Evolutionary conservation across 305 asterid genomes (phyloP).

Genomic region (Andrographis paniculata): DNA sequence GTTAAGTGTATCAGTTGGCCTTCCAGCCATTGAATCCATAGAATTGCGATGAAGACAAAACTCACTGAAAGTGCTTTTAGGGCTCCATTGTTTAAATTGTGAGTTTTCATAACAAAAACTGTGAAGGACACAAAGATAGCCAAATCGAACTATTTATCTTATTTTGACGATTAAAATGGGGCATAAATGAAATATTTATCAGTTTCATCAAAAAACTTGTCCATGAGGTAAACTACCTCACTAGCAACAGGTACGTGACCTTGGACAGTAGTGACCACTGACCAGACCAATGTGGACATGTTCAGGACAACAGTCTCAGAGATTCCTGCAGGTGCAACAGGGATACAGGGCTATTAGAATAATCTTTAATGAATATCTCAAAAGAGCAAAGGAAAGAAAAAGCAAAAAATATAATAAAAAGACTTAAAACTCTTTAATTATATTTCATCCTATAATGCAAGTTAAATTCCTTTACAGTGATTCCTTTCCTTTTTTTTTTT

Average conservation of each 20-base stretch:
- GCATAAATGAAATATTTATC: conserved; percentile 11
- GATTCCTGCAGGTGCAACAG: conserved; percentile 52
- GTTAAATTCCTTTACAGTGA: background rate
- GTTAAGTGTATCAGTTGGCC: background rate
- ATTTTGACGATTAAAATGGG: no score
- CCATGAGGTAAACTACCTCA: conserved; percentile 51
- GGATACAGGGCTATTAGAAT: background rate
- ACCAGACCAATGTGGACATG: conserved; percentile 92
- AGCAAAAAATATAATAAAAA: background rate
- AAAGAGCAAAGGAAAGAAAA: background rate
- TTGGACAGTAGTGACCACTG: conserved; percentile 79
- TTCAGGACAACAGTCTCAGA: conserved; percentile 88
- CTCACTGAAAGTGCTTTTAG: background rate
- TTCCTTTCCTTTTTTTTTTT: no score
- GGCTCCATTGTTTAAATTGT: background rate
- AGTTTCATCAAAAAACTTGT: conserved; percentile 6
- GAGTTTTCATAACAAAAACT: no score
- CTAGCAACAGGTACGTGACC: conserved; percentile 96
- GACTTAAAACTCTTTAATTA: no score
- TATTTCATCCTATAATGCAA: no score
- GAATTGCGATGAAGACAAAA: background rate
- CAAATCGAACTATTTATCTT: no score
- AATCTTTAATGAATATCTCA: background rate
- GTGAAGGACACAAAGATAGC: no score
- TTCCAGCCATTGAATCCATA: background rate